Conservation (phyloP, 352 stramenopile species). For the Pythium vanterpoolii region DNA sequence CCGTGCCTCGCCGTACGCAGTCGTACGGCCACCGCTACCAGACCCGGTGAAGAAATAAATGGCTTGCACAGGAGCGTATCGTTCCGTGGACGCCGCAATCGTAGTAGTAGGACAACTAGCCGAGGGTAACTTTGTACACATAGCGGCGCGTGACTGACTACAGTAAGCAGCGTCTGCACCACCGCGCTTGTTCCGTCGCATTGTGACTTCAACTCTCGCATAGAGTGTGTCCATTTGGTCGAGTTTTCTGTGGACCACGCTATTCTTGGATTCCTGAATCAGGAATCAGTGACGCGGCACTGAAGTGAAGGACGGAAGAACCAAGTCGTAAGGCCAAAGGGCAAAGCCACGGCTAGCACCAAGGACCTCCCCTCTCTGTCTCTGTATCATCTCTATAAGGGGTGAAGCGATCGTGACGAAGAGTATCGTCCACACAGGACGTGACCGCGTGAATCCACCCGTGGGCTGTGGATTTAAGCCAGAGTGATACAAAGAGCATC, state of each 20-base stretch:
- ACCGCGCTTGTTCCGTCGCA: too few relatives aligned
- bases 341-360: neutral
- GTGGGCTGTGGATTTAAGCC: too few relatives aligned
- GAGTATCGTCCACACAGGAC: neutral
- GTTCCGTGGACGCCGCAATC: neutral
- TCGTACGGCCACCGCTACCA: conserved; percentile 11
- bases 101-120: conserved; percentile 10
- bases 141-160: conserved; percentile 10
- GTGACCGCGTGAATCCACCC: neutral
- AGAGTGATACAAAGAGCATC: neutral
- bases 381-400: neutral
- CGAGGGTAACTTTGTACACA: conserved; percentile 18
- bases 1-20: conserved; percentile 9
- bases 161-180: neutral
- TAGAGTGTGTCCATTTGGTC: too few relatives aligned
- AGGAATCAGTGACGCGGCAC: conserved; percentile 1
- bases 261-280: conserved; percentile 3
- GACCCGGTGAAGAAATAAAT: conserved; percentile 13
- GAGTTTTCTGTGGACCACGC: conserved; percentile 17
- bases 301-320: conserved; percentile 1
- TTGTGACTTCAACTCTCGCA: conserved; percentile 16
- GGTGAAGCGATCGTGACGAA: neutral
- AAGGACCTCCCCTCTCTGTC: neutral
- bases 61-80: neutral
- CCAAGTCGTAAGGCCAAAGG: conserved; percentile 12